Evolutionary conservation across 2,329 filamentous ascomycete species (phyloP), one percentile per base, ranked within the genome.

Genomic region (Aspergillus puulaauensis): DNA sequence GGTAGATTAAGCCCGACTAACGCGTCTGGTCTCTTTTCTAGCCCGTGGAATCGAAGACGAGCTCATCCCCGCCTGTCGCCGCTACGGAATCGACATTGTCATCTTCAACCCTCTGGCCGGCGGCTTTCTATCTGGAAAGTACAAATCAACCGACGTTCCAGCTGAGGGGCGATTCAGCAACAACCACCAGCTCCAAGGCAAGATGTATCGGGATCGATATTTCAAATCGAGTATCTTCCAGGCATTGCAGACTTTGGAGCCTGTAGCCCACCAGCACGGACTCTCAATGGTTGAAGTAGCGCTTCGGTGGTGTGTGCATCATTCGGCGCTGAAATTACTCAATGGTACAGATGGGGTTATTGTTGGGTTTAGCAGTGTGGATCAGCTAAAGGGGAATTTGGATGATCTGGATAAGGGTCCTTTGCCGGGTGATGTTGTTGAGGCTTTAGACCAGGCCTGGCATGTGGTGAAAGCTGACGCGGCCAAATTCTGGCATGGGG

Each of bases 391-490:
- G 15, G 39, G 64, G 40, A 66, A 65, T 2, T 23, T 69, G 31
- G 58, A 35, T 14, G 55, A 81, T 60, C 69, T 88, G 33, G 83
- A 86, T 41, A 63, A 69, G 45, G 71, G 71, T 3, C 68, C 69
- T 17, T 61, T 73, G 12, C 52, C 59, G 7, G 58, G 62, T 21
- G 60, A 65, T 8, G 60, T 66, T 23, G 61, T 51, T 15, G 57
- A 61, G 44, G 56, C 54, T 27, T 66, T 72, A 27, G 61, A 70
- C 43, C 61, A 63, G 24, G 43, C 71, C 11, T 72, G 70, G 69
- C 59, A 68, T 47, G 43, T 59, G 45, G 63, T 70, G 41, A 65
- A 70, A 57, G 14, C 9, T 40, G 37, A 9, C 6, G 37, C 37
- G 14, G 19, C 19, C 19, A 19, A 19, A 19, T 19, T 19, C 19